phyloP scores from a whole-genome alignment of 2,329 filamentous ascomycete genomes.

The Lachnellula hyalina region DNA sequence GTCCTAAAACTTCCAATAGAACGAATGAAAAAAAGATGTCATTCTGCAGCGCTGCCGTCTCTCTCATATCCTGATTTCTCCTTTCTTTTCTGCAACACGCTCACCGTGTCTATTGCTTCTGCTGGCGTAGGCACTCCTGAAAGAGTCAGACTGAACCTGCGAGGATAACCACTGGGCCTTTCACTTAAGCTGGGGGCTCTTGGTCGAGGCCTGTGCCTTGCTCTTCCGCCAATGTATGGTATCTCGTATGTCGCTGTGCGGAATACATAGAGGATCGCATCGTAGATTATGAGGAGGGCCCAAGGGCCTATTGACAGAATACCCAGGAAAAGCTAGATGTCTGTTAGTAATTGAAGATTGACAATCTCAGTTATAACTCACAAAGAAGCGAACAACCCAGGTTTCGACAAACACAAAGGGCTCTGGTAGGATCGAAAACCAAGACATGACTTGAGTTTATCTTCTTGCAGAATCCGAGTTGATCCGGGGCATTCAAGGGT shows the following conservation, averaged over 20 bases:
- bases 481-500: background rate
- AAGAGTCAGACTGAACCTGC: conserved; percentile 25
- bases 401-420: conserved; percentile 52
- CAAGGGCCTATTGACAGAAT: conserved; percentile 58
- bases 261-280: conserved; percentile 56
- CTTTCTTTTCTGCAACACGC: conserved; percentile 18
- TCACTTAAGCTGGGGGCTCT: conserved; percentile 57
- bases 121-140: conserved; percentile 8
- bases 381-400: conserved; percentile 58
- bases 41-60: conserved; percentile 13
- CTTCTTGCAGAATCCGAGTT: conserved; percentile 19
- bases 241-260: conserved; percentile 54
- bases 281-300: conserved; percentile 56
- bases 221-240: conserved; percentile 55
- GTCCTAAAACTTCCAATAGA: conserved; percentile 11
- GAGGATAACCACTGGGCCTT: conserved; percentile 44
- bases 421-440: conserved; percentile 60
- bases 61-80: conserved; percentile 15
- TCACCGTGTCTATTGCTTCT: conserved; percentile 5
- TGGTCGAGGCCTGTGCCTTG: conserved; percentile 53
- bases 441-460: conserved; percentile 45
- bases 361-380: conserved; percentile 34
- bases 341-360: conserved; percentile 12
- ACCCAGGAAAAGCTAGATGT: conserved; percentile 52
- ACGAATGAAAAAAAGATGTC: conserved; percentile 17